Conservation (phyloP, 768 basidiomycete species). For the Floccularia luteovirens region DNA sequence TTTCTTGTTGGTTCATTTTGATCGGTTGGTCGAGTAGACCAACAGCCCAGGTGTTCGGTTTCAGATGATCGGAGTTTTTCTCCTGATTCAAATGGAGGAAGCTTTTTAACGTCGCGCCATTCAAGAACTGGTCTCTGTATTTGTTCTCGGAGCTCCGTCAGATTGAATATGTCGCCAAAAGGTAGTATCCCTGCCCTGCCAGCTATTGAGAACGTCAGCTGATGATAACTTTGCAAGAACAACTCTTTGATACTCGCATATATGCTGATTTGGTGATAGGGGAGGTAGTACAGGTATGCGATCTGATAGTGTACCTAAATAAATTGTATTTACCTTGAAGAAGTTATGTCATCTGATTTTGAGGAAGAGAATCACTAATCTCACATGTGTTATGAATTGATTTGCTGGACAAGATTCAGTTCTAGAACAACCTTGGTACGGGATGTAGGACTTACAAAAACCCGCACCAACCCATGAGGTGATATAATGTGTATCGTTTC, state of each 20-base stretch:
- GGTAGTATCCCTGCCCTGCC: constrained; percentile 20
- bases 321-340: constrained; percentile 37
- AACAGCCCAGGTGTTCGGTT: constrained; percentile 21
- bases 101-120: constrained; percentile 39
- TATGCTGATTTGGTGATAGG: constrained; percentile 34
- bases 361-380: neutral
- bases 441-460: constrained; percentile 33
- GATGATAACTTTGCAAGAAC: neutral
- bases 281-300: constrained; percentile 41
- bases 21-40: constrained; percentile 19
- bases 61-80: constrained; percentile 8
- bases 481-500: constrained; percentile 42
- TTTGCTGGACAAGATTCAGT: constrained; percentile 17
- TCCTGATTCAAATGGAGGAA: constrained; percentile 13
- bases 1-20: constrained; percentile 16
- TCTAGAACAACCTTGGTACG: neutral
- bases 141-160: constrained; percentile 25
- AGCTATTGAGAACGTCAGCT: constrained; percentile 11
- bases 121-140: constrained; percentile 34
- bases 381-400: constrained; percentile 18
- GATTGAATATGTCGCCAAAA: constrained; percentile 38
- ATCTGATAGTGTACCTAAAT: constrained; percentile 33
- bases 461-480: constrained; percentile 51
- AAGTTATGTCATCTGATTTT: neutral
- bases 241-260: constrained; percentile 14